Base-by-base conservation (phyloP, 306 rosid genomes). In the Cicer bijugum region DNA sequence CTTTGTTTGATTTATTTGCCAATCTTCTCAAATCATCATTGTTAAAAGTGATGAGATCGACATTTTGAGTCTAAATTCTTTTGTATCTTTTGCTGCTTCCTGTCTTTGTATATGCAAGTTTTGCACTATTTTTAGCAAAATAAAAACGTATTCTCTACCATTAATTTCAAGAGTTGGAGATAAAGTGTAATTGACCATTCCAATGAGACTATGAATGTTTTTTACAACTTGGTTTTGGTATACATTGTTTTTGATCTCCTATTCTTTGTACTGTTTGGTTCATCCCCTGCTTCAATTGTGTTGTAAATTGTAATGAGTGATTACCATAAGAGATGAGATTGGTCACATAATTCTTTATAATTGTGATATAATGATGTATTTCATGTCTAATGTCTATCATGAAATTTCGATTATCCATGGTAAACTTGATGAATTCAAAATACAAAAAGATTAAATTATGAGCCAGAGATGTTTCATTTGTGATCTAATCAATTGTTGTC, bases 201-300 rank as follows among this genome's bases (percentile, higher is more conserved):
- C 28, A 17, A 14, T 12, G 39, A 11, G 76, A n/a, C 39, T 17
- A 53, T 53, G 19, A 1, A 35, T 17, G 65, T 11, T 71, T 28
- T 46, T 1, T 12, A 8, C 33, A n/a, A 8, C 6, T 40, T 48
- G 4, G 15, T 12, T 20, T 71, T 56, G 35, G 6, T 56, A 9
- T 20, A 44, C 12, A 12, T 6, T 61, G 51, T 61, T 74, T 68
- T 59, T 46, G 3, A 35, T 9, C 8, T 8, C 12, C 12, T 39
- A 12, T 15, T 33, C 43, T 56, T 71, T 55, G 4, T 43, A 42
- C 56, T 57, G 20, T 56, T 57, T 42, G 44, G 67, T 17, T 10
- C 56, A 12, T 19, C 23, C 61, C 76, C 12, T 72, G 69, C 48
- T 61, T 43, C 11, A 73, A 59, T 15, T 73, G 59, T 28, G 35